Conservation (phyloP, 345 rosid species). For the Populus tremula region DNA sequence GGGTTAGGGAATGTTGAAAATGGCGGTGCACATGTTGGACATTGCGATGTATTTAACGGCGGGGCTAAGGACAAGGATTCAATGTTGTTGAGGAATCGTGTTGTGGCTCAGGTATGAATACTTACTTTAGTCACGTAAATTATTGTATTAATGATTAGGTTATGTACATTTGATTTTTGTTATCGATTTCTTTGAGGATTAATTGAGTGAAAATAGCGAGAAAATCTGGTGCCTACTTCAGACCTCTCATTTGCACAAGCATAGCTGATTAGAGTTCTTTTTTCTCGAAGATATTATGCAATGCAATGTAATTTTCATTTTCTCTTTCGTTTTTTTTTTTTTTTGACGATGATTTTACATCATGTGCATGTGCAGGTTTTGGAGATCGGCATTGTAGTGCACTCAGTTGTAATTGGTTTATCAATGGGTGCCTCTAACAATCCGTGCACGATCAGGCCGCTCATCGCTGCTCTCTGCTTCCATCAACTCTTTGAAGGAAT, state of each 20-base stretch:
- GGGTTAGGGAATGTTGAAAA: neutral
- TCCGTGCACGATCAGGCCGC: conserved; percentile 63
- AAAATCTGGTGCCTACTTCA: no score
- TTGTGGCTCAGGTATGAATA: conserved; percentile 15
- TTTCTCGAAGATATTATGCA: neutral
- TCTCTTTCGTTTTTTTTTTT: neutral
- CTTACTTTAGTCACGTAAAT: neutral
- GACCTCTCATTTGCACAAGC: neutral
- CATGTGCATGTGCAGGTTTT: conserved; percentile 41
- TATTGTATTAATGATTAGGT: neutral
- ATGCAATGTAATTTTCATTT: neutral
- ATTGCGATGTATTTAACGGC: neutral
- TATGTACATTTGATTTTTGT: neutral
- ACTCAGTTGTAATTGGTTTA: conserved; percentile 72
- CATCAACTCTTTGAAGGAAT: conserved; percentile 89
- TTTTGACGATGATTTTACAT: neutral
- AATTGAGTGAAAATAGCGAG: neutral
- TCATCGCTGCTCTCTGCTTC: conserved; percentile 82
- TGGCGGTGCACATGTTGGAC: neutral
- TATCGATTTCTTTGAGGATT: neutral
- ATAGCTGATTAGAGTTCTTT: neutral
- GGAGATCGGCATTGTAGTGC: conserved; percentile 76
- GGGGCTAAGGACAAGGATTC: neutral
- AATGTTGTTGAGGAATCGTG: conserved; percentile 9
- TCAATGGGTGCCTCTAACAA: conserved; percentile 70